These are phyloP conservation scores for Apiosordaria backusii DNA, from an alignment of 495 filamentous ascomycete genomes.

Conservation along the genomic window DNA sequence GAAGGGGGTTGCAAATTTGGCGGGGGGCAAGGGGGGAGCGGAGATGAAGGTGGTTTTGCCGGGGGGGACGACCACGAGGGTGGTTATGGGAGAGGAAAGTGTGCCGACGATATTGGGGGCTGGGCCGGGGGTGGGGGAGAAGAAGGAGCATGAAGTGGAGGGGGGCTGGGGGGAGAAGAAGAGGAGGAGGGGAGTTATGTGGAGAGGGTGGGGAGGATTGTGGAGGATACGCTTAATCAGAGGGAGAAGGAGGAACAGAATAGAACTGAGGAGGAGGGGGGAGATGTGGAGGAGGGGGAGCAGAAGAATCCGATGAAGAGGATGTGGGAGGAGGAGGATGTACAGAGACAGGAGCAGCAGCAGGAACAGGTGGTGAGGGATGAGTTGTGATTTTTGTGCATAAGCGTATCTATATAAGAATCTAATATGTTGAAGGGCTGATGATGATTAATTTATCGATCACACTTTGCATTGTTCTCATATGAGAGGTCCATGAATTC, in stretches of 20 bases:
- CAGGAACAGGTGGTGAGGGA: constrained; percentile 27
- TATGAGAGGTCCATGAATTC: not conserved
- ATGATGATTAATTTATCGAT: too few species aligned
- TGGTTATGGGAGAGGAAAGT: constrained; percentile 46
- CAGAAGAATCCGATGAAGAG: constrained; percentile 64
- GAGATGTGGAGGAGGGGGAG: constrained; percentile 22
- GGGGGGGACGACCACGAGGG: constrained; percentile 27
- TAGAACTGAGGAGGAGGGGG: constrained; percentile 27
- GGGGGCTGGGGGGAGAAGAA: constrained; percentile 31
- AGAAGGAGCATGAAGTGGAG: constrained; percentile 36
- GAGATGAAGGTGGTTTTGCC: constrained; percentile 33
- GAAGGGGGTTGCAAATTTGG: constrained; percentile 34
- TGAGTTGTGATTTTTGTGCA: constrained; percentile 33
- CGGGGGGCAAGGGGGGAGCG: constrained; percentile 22
- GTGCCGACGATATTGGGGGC: constrained; percentile 41
- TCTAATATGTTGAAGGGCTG: too few species aligned
- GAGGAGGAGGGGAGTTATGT: constrained; percentile 30
- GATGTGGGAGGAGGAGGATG: constrained; percentile 64
- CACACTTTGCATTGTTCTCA: not conserved
- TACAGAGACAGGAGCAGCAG: not conserved
- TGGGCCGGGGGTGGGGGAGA: constrained; percentile 14
- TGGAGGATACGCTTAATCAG: constrained; percentile 38
- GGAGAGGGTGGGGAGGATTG: constrained; percentile 49
- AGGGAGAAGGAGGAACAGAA: constrained; percentile 18
- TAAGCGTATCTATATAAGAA: not conserved